phyloP scores from a whole-genome alignment of 192 early-diverging fungal species.

The Chytriomyces hyalinus region DNA sequence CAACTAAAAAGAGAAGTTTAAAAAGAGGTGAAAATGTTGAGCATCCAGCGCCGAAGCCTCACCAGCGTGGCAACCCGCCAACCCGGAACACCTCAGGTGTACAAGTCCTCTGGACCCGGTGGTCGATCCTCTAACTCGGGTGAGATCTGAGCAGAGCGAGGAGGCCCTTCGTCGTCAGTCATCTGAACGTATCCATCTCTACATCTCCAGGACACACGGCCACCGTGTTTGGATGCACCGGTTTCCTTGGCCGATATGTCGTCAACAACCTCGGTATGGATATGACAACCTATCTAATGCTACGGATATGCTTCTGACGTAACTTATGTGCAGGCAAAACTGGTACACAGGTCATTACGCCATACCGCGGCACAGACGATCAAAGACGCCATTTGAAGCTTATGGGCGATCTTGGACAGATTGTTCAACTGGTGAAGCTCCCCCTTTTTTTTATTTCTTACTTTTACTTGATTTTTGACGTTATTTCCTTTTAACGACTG shows the following conservation, averaged over 20 bases:
- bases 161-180: conserved; percentile 23
- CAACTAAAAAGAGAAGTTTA: too few species aligned
- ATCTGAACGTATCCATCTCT: conserved; percentile 3
- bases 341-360: conserved; percentile 89
- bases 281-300: background rate
- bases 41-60: background rate
- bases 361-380: conserved; percentile 87
- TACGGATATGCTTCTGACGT: background rate
- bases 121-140: conserved; percentile 47
- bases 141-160: background rate
- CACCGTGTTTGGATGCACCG: conserved; percentile 95
- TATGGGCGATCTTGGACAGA: conserved; percentile 93
- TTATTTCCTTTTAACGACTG: background rate
- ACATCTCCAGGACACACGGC: conserved; percentile 73
- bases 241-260: conserved; percentile 93
- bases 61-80: background rate
- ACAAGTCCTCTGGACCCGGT: conserved; percentile 47
- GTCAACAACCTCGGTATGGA: conserved; percentile 84
- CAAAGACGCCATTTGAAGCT: conserved; percentile 85
- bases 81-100: conserved; percentile 22
- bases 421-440: conserved; percentile 73
- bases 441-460: background rate
- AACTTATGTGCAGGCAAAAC: conserved; percentile 63
- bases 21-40: too few species aligned
- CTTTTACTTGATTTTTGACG: background rate